Base-by-base conservation (phyloP, 2,329 filamentous ascomycete species). In the Fusarium sp. region DNA sequence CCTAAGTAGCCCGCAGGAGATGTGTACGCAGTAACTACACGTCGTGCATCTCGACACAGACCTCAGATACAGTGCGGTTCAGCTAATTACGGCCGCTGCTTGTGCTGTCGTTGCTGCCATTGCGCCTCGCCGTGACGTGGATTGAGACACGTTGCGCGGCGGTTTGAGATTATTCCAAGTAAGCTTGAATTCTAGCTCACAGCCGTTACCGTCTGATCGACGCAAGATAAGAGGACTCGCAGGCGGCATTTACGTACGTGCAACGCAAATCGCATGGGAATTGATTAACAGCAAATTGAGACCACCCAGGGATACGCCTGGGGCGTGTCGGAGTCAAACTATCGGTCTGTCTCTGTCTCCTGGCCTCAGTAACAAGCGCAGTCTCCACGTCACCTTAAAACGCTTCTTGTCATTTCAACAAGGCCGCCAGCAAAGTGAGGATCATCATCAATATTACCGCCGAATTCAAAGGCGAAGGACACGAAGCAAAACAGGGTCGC, bases 111-210 rank as follows among this genome's bases (percentile, higher is more conserved):
- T 58, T 64, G 23, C 52, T 56, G 32, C 43, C 37, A 69, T 67
- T 75, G 59, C 66, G 69, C 67, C 69, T 71, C 45, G 20, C 27
- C 54, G 73, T 71, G 56, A 75, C 70, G 67, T 64, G 63, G 57
- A 41, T 69, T 73, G 66, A 76, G 67, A 78, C 75, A 77, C 70
- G 58, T 77, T 78, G 73, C 73, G 74, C 76, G 75, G 71, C 72
- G 56, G 72, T 77, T 74, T 77, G 72, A 74, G 71, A 72, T 71
- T 75, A 75, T 76, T 76, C 63, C 66, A 77, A 78, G 75, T 78
- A 78, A 78, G 76, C 76, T 78, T 78, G 76, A 77, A 76, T 71
- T 77, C 69, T 77, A 78, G 66, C 67, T 68, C 66, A 68, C 37
- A 74, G 64, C 65, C 68, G 74, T 69, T 61, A 67, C 66, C 20